Percentiles rank a stretch among this genome's conserved stretches.
These are phyloP conservation scores for Dryas octopetala DNA, from an alignment of 306 rosid genomes.

Conservation along the genomic window DNA sequence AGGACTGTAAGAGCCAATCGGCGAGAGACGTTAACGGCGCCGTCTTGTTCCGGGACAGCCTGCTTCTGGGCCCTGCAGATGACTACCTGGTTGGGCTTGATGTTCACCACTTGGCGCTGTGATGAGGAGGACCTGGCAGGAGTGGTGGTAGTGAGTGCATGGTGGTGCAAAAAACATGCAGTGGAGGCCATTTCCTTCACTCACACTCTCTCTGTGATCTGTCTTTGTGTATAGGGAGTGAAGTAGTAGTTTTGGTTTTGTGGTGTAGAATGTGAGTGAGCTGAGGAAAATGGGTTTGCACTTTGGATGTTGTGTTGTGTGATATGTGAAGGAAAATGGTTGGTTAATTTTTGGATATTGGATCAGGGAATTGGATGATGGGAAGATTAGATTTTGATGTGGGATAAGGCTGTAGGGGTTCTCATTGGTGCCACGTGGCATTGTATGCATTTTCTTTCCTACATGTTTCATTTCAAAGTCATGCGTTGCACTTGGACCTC, in stretches of 20 bases:
- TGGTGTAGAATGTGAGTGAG: conserved; percentile 17
- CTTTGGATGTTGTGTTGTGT: conserved; percentile 30
- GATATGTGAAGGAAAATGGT: conserved; percentile 38
- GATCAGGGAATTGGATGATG: conserved; percentile 35
- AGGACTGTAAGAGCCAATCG: conserved; percentile 83
- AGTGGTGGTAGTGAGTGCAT: conserved; percentile 50
- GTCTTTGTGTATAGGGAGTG: background rate
- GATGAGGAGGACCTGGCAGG: conserved; percentile 45
- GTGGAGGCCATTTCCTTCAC: conserved; percentile 66
- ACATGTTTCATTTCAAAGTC: background rate
- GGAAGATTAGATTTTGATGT: conserved; percentile 50
- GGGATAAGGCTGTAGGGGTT: conserved; percentile 60
- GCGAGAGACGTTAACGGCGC: conserved; percentile 47
- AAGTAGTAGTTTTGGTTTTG: background rate
- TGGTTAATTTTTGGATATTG: conserved; percentile 41
- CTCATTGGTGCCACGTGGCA: conserved; percentile 60
- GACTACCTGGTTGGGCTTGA: conserved; percentile 52
- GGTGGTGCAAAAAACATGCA: conserved; percentile 84
- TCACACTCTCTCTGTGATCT: background rate
- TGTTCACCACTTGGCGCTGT: conserved; percentile 49
- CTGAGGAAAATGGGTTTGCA: conserved; percentile 21
- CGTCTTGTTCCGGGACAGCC: conserved; percentile 41
- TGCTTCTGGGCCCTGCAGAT: conserved; percentile 88
- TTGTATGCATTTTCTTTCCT: background rate
- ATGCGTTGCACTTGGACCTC: background rate